Evolutionary conservation across 1,139 yeast genomes (phyloP).

Genomic region (Debaryomyces subglobosus): DNA sequence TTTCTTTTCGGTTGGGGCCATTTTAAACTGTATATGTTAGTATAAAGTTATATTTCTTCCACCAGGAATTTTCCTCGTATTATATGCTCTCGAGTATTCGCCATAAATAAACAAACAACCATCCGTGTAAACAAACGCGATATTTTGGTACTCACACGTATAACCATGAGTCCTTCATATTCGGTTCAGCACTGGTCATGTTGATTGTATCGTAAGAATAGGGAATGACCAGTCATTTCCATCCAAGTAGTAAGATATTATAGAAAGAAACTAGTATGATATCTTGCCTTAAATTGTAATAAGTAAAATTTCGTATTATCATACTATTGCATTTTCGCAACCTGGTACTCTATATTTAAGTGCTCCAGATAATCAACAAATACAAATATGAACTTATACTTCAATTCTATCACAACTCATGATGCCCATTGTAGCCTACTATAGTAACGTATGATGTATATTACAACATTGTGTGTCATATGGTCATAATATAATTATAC

Average conservation of each 20-base stretch:
- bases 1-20: constrained; percentile 44
- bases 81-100: constrained; percentile 3
- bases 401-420: neutral
- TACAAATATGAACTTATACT: neutral
- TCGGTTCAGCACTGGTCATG: neutral
- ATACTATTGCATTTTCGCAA: neutral
- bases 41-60: neutral
- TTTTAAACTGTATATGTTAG: constrained; percentile 11
- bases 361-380: neutral
- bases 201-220: neutral
- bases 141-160: neutral
- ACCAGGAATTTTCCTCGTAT: constrained; percentile 1
- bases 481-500: neutral
- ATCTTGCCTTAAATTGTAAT: neutral
- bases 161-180: neutral
- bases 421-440: neutral
- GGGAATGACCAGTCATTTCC: neutral
- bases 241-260: neutral
- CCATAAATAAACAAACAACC: constrained; percentile 6
- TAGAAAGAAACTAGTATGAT: neutral
- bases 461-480: neutral
- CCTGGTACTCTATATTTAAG: neutral
- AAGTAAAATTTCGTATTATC: neutral
- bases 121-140: constrained; percentile 4
- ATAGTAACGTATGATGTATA: neutral